Evolutionary conservation across 305 asterid species (phyloP).

Genomic region (Fraxinus dipetala): DNA sequence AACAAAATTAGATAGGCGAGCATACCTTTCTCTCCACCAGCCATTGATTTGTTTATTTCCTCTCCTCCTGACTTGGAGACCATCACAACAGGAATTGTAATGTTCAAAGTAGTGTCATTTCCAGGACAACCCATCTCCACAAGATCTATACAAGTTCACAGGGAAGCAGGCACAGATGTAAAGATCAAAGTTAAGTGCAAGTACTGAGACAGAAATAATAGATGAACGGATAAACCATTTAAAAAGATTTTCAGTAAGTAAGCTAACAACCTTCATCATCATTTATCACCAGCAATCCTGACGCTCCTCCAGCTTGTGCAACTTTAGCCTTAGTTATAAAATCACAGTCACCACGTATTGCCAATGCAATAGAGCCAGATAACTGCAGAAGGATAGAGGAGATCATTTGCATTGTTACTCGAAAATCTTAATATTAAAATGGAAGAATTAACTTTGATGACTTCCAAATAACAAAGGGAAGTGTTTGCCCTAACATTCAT

Average conservation of each 20-base stretch:
- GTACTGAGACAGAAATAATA: neutral
- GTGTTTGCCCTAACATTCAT: neutral
- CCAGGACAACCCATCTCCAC: constrained; percentile 80
- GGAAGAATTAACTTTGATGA: neutral
- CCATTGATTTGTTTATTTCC: constrained; percentile 56
- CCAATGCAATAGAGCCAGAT: constrained; percentile 67
- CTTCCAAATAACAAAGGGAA: constrained; percentile 11
- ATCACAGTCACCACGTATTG: constrained; percentile 80
- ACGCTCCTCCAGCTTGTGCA: constrained; percentile 82
- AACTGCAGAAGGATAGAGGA: constrained; percentile 46
- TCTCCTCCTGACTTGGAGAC: constrained; percentile 78
- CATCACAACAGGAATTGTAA: constrained; percentile 78
- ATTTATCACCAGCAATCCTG: constrained; percentile 71
- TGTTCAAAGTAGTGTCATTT: constrained; percentile 51
- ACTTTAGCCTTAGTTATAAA: constrained; percentile 71
- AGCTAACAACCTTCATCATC: constrained; percentile 62
- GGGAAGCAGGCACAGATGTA: constrained; percentile 21
- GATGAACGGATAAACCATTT: neutral
- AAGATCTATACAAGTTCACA: constrained; percentile 54
- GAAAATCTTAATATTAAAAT: constrained; percentile 1
- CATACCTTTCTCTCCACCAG: constrained; percentile 57
- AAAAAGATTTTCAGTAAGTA: constrained; percentile 9
- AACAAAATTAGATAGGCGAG: constrained; percentile 14
- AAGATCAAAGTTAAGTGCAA: constrained; percentile 22
- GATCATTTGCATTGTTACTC: constrained; percentile 9